Evolutionary conservation across 768 basidiomycete genomes (phyloP), one percentile per base, ranked within the genome.

Genomic region (Boletus barrowsii): DNA sequence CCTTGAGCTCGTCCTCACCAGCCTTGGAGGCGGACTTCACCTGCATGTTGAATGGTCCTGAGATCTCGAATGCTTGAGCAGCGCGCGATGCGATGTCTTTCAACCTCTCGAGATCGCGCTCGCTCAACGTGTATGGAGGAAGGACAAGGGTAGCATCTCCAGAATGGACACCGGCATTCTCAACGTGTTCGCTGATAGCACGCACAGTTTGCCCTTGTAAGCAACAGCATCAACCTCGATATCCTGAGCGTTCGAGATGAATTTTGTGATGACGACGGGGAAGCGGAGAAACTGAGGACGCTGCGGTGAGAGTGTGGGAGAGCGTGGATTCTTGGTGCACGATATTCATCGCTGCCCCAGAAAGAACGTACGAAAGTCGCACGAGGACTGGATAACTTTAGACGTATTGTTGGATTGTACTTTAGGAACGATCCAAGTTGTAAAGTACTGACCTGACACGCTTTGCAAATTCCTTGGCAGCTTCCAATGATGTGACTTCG

Each of bases 21-120:
- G 72, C 75, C 15, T 70, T 68, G 24, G 77, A 78, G 6, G 77
- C 76, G 3, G 82, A 72, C 69, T 93, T 92, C 71, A 99, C 83
- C 72, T 99, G 97, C 95, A 99, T 99, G 72, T 99, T 99, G 86
- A 86, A 99, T 9, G 97, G 97, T 35, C 97, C 97, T 26, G 93
- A 97, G 49, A 99, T 98, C 65, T 97, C 80, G 73, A 98, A 97
- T 10, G 94, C 97, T 37, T 79, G 77, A 33, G 93, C 96, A 57
- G 98, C 95, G 75, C 97, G 98, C 72, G 91, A 83, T 0, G 96
- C 93, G 57, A 98, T 98, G 47, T 79, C 82, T 77, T 98, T 98
- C 58, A 98, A 78, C 54, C 94, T 91, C 10, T 77, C 78, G 76
- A 99, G 85, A 63, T 98, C 97, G 26, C 67, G 65, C 42, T 83